phyloP scores from a whole-genome alignment of 1,139 yeast genomes.

The Debaryomycetaceae sp. region DNA sequence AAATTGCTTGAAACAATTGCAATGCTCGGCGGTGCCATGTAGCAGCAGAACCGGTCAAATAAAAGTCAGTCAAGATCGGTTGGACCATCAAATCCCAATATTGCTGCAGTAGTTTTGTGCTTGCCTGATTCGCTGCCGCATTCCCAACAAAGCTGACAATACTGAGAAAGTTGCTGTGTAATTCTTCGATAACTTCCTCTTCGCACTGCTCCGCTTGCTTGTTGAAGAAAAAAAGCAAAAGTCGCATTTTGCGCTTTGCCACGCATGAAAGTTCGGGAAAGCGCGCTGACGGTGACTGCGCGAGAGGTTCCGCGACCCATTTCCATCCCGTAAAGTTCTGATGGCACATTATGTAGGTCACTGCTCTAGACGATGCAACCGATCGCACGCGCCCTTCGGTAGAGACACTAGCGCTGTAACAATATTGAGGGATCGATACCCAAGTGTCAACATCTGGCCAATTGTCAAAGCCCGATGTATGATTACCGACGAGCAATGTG shows the following conservation, averaged over 20 bases:
- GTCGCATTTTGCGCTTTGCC: constrained; percentile 17
- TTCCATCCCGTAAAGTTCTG: constrained; percentile 19
- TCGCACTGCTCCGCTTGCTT: too few species aligned
- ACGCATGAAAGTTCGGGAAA: constrained; percentile 8
- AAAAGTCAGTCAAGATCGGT: constrained; percentile 21
- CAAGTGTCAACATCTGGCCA: constrained; percentile 24
- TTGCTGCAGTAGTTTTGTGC: constrained; percentile 16
- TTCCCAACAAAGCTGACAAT: too few species aligned
- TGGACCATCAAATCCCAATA: constrained; percentile 31
- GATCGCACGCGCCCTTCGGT: constrained; percentile 18
- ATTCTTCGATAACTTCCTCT: constrained; percentile 18
- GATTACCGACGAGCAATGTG: constrained; percentile 20
- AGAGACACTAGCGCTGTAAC: constrained; percentile 15
- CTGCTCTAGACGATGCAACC: constrained; percentile 27
- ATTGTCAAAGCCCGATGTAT: constrained; percentile 16
- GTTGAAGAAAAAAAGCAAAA: too few species aligned
- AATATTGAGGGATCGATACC: constrained; percentile 22
- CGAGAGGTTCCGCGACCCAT: constrained; percentile 10
- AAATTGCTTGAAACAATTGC: constrained; percentile 12
- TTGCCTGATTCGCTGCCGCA: too few species aligned
- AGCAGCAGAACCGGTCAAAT: too few species aligned
- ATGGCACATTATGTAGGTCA: constrained; percentile 25
- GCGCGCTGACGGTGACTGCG: constrained; percentile 7
- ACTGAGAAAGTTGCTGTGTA: constrained; percentile 20
- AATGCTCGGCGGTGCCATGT: constrained; percentile 21